A percentile compares a stretch with the other conserved stretches of the same genome.
These are phyloP conservation scores for Ramalina intermedia DNA, from an alignment of 495 filamentous ascomycete species.

Conservation along the genomic window DNA sequence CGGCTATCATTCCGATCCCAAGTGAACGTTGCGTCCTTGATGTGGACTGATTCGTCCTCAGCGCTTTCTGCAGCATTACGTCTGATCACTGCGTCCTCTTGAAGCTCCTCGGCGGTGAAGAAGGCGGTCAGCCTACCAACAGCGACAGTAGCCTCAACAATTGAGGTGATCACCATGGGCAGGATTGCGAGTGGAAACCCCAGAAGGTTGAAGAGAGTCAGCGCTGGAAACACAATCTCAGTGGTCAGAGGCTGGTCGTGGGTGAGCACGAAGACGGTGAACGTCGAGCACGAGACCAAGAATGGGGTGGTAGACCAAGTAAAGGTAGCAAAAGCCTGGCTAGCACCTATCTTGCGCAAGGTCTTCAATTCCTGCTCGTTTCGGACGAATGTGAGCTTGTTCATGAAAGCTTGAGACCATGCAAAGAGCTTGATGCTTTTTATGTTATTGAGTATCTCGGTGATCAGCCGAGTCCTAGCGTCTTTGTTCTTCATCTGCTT, in stretches of 20 bases:
- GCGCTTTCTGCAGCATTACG: constrained; percentile 50
- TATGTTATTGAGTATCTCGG: constrained; percentile 98
- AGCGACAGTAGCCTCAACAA: constrained; percentile 92
- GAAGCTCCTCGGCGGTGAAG: constrained; percentile 79
- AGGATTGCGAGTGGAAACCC: constrained; percentile 91
- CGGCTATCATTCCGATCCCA: constrained; percentile 69
- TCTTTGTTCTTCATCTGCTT: constrained; percentile 99
- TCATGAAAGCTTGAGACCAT: constrained; percentile 94
- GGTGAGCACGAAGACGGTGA: constrained; percentile 84
- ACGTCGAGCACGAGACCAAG: constrained; percentile 93
- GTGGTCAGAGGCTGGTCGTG: constrained; percentile 70
- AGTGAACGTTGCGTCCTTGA: constrained; percentile 79
- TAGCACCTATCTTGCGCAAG: constrained; percentile 86
- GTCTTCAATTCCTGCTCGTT: constrained; percentile 94
- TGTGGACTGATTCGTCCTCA: constrained; percentile 72
- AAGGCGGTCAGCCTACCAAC: constrained; percentile 74
- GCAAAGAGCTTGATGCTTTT: constrained; percentile 99
- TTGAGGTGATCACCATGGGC: constrained; percentile 93
- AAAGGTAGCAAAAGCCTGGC: constrained; percentile 88
- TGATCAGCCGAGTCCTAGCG: constrained; percentile 79
- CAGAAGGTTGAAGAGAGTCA: constrained; percentile 84
- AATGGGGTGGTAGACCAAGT: constrained; percentile 99
- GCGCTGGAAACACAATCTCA: constrained; percentile 87
- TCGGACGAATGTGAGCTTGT: constrained; percentile 84
- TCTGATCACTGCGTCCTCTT: constrained; percentile 61